Conservation (phyloP, 1,284 basidiomycete species). For the Pulchroboletus neoregius region DNA sequence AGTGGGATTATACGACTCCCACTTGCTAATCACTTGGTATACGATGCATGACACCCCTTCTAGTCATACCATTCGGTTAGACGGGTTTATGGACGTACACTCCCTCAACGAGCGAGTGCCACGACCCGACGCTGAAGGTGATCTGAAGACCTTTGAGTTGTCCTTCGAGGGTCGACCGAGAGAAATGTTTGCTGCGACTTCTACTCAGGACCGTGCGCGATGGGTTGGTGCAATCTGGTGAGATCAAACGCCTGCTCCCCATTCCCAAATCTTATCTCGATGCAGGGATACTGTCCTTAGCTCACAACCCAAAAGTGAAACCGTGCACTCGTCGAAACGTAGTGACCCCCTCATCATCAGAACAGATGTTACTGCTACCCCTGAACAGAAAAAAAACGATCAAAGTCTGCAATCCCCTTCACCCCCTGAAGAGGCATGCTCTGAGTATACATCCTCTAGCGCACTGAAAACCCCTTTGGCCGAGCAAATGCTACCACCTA, state of each 20-base stretch:
- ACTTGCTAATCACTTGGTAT: constrained; percentile 47
- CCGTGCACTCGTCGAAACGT: not conserved
- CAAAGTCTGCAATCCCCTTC: constrained; percentile 8
- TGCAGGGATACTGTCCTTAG: constrained; percentile 58
- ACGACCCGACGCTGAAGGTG: constrained; percentile 37
- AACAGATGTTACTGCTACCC: constrained; percentile 17
- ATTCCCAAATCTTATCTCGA: constrained; percentile 5
- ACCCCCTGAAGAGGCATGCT: constrained; percentile 18
- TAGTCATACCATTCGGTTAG: constrained; percentile 46
- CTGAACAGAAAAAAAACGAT: not conserved
- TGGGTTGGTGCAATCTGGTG: constrained; percentile 75
- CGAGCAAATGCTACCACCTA: constrained; percentile 19
- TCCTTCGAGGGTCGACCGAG: constrained; percentile 46
- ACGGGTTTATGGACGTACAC: constrained; percentile 56
- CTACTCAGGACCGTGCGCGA: constrained; percentile 58
- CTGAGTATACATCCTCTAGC: constrained; percentile 32
- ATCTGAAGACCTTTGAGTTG: constrained; percentile 59
- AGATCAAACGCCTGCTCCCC: constrained; percentile 10
- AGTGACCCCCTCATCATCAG: constrained; percentile 12
- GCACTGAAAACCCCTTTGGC: constrained; percentile 10
- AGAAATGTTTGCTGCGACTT: constrained; percentile 58
- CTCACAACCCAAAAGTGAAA: constrained; percentile 30
- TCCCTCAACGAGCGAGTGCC: constrained; percentile 48
- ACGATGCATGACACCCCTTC: constrained; percentile 43
- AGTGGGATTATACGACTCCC: constrained; percentile 44